A percentile compares a stretch with the other conserved stretches of the same genome.
Conservation (phyloP, 129 eudicot species). For the Tagetes patula region DNA sequence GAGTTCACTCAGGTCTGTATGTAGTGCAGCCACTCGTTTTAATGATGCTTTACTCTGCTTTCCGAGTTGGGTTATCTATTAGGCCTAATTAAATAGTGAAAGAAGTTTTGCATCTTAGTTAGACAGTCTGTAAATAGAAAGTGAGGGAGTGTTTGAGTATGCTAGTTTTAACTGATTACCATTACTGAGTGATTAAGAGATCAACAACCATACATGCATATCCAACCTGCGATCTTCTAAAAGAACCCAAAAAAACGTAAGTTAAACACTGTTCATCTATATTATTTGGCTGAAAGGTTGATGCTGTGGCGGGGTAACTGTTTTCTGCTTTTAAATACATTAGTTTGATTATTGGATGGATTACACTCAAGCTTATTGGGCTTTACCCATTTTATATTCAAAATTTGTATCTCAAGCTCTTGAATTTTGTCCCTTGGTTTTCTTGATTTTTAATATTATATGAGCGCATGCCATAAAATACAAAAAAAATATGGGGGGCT, state of each 20-base stretch:
- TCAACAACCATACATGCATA: not conserved
- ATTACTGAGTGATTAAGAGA: not conserved
- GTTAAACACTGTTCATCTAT: not conserved
- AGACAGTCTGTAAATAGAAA: not conserved
- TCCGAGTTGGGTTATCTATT: not conserved
- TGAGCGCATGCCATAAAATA: not conserved
- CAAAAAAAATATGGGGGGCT: not conserved
- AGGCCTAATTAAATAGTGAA: not conserved
- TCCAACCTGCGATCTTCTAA: constrained; percentile 9
- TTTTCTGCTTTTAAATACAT: constrained; percentile 1
- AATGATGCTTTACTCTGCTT: not conserved
- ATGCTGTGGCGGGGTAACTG: not conserved
- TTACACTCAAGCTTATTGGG: constrained; percentile 5
- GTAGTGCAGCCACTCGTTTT: not conserved
- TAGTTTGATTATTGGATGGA: not conserved
- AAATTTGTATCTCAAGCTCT: not conserved
- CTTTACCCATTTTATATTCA: constrained; percentile 11
- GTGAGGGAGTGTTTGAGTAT: not conserved
- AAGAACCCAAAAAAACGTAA: not conserved
- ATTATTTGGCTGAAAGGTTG: constrained; percentile 5
- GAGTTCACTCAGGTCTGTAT: constrained; percentile 65
- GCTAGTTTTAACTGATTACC: not conserved
- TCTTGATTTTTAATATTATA: not conserved
- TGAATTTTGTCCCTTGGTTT: not conserved
- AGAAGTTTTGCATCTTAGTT: not conserved